Evolutionary conservation across 2,329 filamentous ascomycete species (phyloP).

Genomic region (Paecilomyces sp.): DNA sequence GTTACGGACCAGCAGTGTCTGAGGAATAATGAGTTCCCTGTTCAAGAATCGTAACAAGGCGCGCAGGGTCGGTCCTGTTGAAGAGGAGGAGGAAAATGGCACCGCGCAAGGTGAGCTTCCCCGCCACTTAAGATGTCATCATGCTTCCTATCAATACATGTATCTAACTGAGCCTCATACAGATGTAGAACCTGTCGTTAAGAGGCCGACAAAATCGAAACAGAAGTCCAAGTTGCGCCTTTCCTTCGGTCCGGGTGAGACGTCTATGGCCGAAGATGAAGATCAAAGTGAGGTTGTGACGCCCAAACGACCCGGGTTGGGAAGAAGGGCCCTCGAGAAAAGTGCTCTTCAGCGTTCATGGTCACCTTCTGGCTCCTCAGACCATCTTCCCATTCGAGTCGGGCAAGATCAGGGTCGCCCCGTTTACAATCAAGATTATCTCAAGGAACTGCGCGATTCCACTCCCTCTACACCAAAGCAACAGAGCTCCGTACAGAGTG

Average conservation of each 20-base stretch:
- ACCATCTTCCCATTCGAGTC: conserved; percentile 52
- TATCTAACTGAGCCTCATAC: conserved; percentile 19
- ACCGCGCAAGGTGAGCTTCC: conserved; percentile 35
- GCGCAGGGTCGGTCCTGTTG: conserved; percentile 68
- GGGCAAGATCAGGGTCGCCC: conserved; percentile 63
- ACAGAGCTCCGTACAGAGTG: conserved; percentile 14
- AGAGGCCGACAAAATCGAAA: conserved; percentile 45
- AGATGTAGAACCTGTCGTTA: conserved; percentile 45
- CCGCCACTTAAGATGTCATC: conserved; percentile 4
- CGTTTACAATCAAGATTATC: conserved; percentile 76
- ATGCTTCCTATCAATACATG: conserved; percentile 15
- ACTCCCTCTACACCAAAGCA: conserved; percentile 76
- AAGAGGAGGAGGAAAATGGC: conserved; percentile 48
- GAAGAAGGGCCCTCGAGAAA: conserved; percentile 59
- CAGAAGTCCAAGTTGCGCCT: conserved; percentile 70
- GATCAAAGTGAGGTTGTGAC: conserved; percentile 50
- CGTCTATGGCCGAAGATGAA: conserved; percentile 48
- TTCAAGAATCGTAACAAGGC: conserved; percentile 58
- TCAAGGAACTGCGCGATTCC: conserved; percentile 77
- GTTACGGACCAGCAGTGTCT: not conserved
- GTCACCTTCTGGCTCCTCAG: conserved; percentile 38
- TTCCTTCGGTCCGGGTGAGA: conserved; percentile 64
- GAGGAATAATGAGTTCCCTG: conserved; percentile 48
- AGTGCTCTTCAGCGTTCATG: conserved; percentile 55
- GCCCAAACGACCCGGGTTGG: conserved; percentile 54